phyloP scores from a whole-genome alignment of 495 filamentous ascomycete species.

The Penicillium maclennaniae region DNA sequence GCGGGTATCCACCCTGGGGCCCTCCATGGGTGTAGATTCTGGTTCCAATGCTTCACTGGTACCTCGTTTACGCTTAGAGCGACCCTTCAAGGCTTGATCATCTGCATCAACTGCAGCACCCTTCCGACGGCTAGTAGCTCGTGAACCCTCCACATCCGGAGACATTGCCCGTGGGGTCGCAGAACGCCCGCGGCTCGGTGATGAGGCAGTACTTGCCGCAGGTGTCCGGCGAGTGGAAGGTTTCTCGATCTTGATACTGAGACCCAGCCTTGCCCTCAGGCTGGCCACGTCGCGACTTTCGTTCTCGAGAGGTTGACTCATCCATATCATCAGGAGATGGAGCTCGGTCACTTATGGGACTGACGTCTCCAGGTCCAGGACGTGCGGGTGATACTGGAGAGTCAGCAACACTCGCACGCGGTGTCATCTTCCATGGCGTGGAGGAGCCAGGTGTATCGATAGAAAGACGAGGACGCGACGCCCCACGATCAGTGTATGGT shows the following conservation, averaged over 20 bases:
- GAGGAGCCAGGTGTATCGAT: conserved; percentile 44
- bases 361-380: conserved; percentile 48
- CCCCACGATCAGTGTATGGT: conserved; percentile 23
- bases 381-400: conserved; percentile 45
- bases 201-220: conserved; percentile 53
- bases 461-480: conserved; percentile 34
- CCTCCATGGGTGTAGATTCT: conserved; percentile 27
- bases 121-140: conserved; percentile 47
- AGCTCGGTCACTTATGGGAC: conserved; percentile 50
- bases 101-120: conserved; percentile 31
- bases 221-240: conserved; percentile 32
- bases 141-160: conserved; percentile 38
- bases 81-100: conserved; percentile 26
- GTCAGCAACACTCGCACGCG: conserved; percentile 33
- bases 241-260: conserved; percentile 37
- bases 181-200: conserved; percentile 57
- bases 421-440: conserved; percentile 49
- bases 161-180: conserved; percentile 52
- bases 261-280: conserved; percentile 17
- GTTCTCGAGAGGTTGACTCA: conserved; percentile 31
- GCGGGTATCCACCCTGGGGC: conserved; percentile 40
- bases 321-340: conserved; percentile 40
- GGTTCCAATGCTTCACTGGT: conserved; percentile 34
- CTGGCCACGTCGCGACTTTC: conserved; percentile 19
- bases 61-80: conserved; percentile 41